A percentile compares a stretch with the other conserved stretches of the same genome.
phyloP scores from a whole-genome alignment of 73 alveolate genomes.

The Stentor roeselii region DNA sequence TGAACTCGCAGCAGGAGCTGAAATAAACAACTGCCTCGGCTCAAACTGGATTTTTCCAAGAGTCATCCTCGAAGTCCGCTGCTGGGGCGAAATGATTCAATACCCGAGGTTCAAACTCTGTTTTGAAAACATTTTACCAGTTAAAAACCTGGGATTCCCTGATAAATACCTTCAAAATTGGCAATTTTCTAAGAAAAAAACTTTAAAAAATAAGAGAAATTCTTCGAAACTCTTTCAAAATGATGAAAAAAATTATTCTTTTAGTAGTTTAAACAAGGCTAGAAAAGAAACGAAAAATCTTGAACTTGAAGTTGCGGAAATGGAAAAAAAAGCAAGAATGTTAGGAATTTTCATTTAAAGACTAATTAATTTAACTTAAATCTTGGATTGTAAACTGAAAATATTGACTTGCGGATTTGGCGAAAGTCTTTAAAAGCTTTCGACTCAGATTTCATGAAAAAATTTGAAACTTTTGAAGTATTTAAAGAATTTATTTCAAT shows the following conservation, averaged over 20 bases:
- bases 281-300: background rate
- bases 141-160: background rate
- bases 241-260: background rate
- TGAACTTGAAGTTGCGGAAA: background rate
- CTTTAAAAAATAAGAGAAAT: background rate
- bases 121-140: background rate
- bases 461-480: too few relatives aligned
- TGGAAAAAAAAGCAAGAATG: too few relatives aligned
- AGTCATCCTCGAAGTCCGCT: background rate
- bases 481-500: too few relatives aligned
- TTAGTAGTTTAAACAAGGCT: background rate
- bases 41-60: background rate
- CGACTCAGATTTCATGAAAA: too few relatives aligned
- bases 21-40: background rate
- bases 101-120: background rate
- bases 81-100: background rate
- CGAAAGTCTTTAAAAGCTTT: too few relatives aligned
- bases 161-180: background rate
- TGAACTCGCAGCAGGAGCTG: background rate
- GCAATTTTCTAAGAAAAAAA: background rate
- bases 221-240: background rate
- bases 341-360: too few relatives aligned
- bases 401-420: too few relatives aligned
- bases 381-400: too few relatives aligned
- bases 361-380: too few relatives aligned